Base-by-base conservation (phyloP, 116 monocot genomes). In the Dioscorea cayenensis region DNA sequence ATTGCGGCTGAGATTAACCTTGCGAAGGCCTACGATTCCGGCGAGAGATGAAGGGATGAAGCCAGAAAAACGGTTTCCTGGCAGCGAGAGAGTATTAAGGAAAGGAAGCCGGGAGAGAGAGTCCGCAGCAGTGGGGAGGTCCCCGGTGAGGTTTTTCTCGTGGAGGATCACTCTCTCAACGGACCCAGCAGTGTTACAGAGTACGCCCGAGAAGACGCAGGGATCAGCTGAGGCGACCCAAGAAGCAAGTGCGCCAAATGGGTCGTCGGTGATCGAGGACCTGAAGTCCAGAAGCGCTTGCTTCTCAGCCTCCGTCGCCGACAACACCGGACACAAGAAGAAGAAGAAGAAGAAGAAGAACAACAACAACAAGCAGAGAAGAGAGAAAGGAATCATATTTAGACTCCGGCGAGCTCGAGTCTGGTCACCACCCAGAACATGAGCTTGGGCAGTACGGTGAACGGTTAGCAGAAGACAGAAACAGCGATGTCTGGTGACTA, bases 1-100 rank as follows among this genome's bases (percentile, higher is more conserved):
- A 72, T 99, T 99, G 13, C 73, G 70, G 73, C 89, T 87, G 68
- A 99, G 75, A 64, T 99, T 99, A 58, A 99, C 85, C 85, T 99
- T 99, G 66, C 66, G 76, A 37, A 99, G 88, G 5, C 84, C 78
- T 19, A 36, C 32, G 51, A 91, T 74, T 43, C 66, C 69, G 49
- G 75, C 72, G 68, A 80, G 83, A 49, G 79, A 80, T 28, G 67
- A 62, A 52, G 91, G 99, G 19, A 99, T 68, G 6, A 27, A 74
- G 61, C 99, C 99, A 65, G 86, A 65, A 51, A 99, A 77, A 18
- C 66, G 48, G 79, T 99, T 99, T 13, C 78, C 77, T 79, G 90
- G 88, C 20, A 99, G 89, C 21, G 99, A 94, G 73, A 99, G 62
- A 37, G 83, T 86, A 74, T 84, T 80, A 70, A 99, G 85, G 25